Evolutionary conservation across 2,329 filamentous ascomycete species (phyloP).

Genomic region (Pseudopyricularia javanii): DNA sequence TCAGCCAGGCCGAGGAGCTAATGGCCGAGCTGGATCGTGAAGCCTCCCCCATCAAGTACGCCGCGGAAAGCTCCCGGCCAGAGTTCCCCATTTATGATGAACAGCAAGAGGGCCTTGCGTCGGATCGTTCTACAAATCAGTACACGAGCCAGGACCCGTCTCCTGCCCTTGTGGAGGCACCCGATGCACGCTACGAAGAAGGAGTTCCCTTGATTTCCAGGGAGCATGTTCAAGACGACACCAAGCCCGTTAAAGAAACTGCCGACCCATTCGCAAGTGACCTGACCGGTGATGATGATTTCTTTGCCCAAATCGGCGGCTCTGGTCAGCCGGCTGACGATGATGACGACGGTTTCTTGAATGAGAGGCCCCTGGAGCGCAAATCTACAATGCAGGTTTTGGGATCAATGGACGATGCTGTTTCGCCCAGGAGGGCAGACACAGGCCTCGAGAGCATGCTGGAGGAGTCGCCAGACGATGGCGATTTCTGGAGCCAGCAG

Average conservation of each 20-base stretch:
- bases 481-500: slow-evolving; percentile 3
- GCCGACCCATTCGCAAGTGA: background rate
- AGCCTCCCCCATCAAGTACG: slow-evolving; percentile 18
- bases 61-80: background rate
- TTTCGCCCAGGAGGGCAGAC: slow-evolving; percentile 11
- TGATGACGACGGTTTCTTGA: slow-evolving; percentile 8
- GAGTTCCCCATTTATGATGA: background rate
- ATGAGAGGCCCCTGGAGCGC: slow-evolving; percentile 35
- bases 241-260: background rate
- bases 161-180: slow-evolving; percentile 23
- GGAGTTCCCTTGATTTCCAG: slow-evolving; percentile 49
- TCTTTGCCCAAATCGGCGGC: slow-evolving; percentile 42
- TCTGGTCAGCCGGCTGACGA: slow-evolving; percentile 9
- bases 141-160: slow-evolving; percentile 30
- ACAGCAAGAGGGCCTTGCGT: background rate
- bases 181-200: slow-evolving; percentile 55
- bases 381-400: slow-evolving; percentile 62
- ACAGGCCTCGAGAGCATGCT: slow-evolving; percentile 16
- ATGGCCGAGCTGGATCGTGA: slow-evolving; percentile 39
- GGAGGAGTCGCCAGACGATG: slow-evolving; percentile 12
- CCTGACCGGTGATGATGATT: slow-evolving; percentile 38
- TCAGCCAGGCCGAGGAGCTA: slow-evolving; percentile 40
- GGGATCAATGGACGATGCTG: slow-evolving; percentile 27
- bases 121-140: slow-evolving; percentile 11
- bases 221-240: slow-evolving; percentile 9